These are phyloP conservation scores for Phytophthora hibernalis DNA, from an alignment of 352 stramenopile species.

Conservation along the genomic window DNA sequence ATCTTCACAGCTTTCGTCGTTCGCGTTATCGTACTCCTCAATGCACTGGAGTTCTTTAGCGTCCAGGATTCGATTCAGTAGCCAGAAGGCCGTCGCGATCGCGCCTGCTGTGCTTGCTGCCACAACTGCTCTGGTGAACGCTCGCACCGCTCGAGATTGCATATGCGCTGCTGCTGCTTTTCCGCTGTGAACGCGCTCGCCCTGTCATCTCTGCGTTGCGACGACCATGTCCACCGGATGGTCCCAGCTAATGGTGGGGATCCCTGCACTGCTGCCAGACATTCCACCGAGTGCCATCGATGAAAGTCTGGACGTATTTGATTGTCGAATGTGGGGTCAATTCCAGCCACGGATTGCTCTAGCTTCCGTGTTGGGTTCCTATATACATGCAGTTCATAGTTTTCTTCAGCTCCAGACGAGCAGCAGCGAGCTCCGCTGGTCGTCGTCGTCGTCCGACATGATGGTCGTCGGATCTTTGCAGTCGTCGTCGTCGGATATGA, in stretches of 20 bases:
- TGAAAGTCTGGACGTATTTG: conserved; percentile 17
- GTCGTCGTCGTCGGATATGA: conserved; percentile 24
- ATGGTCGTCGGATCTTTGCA: conserved; percentile 14
- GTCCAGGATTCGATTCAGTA: conserved; percentile 34
- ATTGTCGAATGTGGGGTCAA: conserved; percentile 3
- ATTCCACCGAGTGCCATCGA: neutral
- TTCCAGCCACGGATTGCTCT: neutral
- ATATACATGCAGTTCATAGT: conserved; percentile 28
- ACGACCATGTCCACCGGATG: conserved; percentile 6
- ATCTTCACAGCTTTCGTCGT: neutral
- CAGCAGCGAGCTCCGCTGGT: conserved; percentile 24
- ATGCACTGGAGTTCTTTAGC: conserved; percentile 10
- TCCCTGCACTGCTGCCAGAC: conserved; percentile 19
- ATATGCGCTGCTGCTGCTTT: conserved; percentile 25
- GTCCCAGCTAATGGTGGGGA: conserved; percentile 17
- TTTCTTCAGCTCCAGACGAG: conserved; percentile 30
- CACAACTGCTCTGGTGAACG: conserved; percentile 24
- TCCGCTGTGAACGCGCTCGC: conserved; percentile 20
- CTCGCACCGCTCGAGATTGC: conserved; percentile 30
- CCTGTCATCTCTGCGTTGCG: conserved; percentile 7
- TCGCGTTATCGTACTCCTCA: neutral
- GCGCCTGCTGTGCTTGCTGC: conserved; percentile 33
- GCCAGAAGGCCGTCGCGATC: conserved; percentile 27
- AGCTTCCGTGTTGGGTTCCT: conserved; percentile 2
- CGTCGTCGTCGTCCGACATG: conserved; percentile 23